Percentiles rank a stretch among this genome's conserved stretches.
phyloP scores from a whole-genome alignment of 1,139 yeast genomes.

The Kodamaea plutei region DNA sequence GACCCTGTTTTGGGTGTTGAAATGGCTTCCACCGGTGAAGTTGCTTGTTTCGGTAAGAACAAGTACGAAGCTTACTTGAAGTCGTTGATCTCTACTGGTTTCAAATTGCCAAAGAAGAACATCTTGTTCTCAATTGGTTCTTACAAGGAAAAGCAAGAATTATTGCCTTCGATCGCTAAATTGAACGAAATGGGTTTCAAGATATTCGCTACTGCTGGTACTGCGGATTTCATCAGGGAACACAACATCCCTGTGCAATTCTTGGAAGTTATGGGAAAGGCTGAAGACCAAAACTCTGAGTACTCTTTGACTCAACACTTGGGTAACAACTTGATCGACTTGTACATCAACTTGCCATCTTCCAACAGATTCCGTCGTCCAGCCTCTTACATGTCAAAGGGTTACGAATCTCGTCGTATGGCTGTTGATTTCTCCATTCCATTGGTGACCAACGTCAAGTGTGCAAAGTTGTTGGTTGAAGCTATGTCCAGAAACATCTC shows the following conservation, averaged over 20 bases:
- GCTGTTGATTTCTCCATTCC: constrained; percentile 99
- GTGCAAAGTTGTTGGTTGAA: constrained; percentile 93
- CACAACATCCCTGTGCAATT: constrained; percentile 93
- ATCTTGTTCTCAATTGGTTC: constrained; percentile 93
- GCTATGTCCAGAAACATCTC: constrained; percentile 74
- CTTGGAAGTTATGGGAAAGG: constrained; percentile 77
- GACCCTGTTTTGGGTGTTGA: constrained; percentile 98
- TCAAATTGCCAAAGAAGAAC: constrained; percentile 92
- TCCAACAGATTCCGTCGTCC: constrained; percentile 98
- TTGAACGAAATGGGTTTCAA: constrained; percentile 81
- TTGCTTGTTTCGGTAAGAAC: constrained; percentile 94
- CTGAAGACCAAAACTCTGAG: constrained; percentile 81
- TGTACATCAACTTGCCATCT: constrained; percentile 95
- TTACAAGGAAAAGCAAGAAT: constrained; percentile 92
- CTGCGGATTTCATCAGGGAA: constrained; percentile 96
- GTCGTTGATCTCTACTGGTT: constrained; percentile 91
- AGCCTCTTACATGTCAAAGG: constrained; percentile 95
- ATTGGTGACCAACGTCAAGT: constrained; percentile 93
- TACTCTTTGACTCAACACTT: constrained; percentile 94
- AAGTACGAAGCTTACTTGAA: constrained; percentile 97
- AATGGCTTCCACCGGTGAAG: constrained; percentile 99
- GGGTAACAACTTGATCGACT: constrained; percentile 93
- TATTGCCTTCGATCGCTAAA: constrained; percentile 81
- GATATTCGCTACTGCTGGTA: constrained; percentile 97
- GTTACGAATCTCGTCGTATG: constrained; percentile 98